phyloP scores from a whole-genome alignment of 768 basidiomycete species.

The Austroboletus eburneus region DNA sequence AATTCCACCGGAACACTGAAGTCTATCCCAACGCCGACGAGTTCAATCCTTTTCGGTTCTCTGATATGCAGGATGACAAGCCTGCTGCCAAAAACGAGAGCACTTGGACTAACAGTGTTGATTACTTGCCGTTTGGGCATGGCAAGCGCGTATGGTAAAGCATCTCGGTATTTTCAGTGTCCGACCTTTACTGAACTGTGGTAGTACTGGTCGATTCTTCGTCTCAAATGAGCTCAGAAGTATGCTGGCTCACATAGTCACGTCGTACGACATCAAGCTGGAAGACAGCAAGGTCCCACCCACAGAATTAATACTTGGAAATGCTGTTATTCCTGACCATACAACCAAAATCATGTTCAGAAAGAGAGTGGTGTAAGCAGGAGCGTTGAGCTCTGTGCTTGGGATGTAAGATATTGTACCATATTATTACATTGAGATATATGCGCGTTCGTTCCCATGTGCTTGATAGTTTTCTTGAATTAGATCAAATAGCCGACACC shows the following conservation, averaged over 20 bases:
- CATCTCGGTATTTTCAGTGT: too few species aligned
- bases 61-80: background rate
- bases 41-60: background rate
- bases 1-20: background rate
- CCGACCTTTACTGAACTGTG: background rate
- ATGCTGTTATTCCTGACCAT: too few species aligned
- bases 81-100: background rate
- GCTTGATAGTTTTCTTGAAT: too few species aligned
- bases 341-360: too few species aligned
- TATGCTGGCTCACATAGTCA: background rate
- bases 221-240: background rate
- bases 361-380: too few species aligned
- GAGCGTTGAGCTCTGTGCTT: too few species aligned
- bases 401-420: too few species aligned
- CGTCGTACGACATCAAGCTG: background rate
- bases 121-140: background rate
- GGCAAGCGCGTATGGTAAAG: background rate
- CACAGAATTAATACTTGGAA: too few species aligned
- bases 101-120: background rate
- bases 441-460: too few species aligned
- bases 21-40: background rate
- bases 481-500: too few species aligned
- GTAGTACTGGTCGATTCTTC: background rate
- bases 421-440: too few species aligned
- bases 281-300: too few species aligned